These are phyloP conservation scores for Tricharina praecox DNA, from an alignment of 495 filamentous ascomycete species.

Conservation along the genomic window DNA sequence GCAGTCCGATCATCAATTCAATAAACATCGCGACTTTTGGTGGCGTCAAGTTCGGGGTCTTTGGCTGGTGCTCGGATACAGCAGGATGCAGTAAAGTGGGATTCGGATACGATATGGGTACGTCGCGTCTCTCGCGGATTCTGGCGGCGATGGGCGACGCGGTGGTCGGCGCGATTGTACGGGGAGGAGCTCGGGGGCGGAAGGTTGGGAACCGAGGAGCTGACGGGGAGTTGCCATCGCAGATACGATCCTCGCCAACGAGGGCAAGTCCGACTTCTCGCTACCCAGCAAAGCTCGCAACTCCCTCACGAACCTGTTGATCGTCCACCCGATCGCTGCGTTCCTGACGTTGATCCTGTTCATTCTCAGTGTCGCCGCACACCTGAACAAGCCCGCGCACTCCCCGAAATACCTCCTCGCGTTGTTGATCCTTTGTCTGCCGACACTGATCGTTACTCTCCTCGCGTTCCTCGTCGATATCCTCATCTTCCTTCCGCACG, in stretches of 20 bases:
- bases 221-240: background rate
- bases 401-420: constrained; percentile 74
- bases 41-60: constrained; percentile 74
- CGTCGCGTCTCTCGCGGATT: constrained; percentile 28
- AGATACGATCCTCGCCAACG: constrained; percentile 3
- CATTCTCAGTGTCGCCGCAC: constrained; percentile 58
- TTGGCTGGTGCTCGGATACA: constrained; percentile 55
- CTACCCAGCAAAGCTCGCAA: constrained; percentile 56
- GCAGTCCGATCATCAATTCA: constrained; percentile 74
- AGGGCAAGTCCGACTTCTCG: constrained; percentile 40
- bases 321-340: constrained; percentile 83
- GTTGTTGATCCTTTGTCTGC: constrained; percentile 67
- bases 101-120: constrained; percentile 77
- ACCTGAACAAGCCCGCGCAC: constrained; percentile 82
- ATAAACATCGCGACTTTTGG: constrained; percentile 67
- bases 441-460: constrained; percentile 69
- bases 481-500: constrained; percentile 85
- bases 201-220: constrained; percentile 5
- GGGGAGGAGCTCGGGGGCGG: background rate
- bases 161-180: background rate
- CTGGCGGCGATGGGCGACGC: background rate
- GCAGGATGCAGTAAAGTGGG: constrained; percentile 48
- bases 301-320: constrained; percentile 76
- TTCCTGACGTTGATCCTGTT: constrained; percentile 73
- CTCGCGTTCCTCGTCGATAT: constrained; percentile 88